These are phyloP conservation scores for Globisporangium middletonii DNA, from an alignment of 352 stramenopile genomes.

Conservation along the genomic window DNA sequence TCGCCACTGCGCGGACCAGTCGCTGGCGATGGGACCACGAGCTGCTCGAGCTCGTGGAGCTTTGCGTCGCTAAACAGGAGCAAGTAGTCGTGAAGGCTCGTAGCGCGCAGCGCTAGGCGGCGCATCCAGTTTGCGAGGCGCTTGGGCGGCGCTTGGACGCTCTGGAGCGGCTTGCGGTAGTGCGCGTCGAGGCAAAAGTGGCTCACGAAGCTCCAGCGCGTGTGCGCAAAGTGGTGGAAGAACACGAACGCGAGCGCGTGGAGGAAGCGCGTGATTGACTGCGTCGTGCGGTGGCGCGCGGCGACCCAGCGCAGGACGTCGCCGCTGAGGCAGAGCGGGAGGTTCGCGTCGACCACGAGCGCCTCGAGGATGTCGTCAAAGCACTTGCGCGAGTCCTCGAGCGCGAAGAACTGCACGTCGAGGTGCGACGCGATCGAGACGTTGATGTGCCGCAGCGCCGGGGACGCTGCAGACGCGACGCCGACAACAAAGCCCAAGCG, in stretches of 20 bases:
- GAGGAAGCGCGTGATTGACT: slow-evolving; percentile 60
- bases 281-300: slow-evolving; percentile 41
- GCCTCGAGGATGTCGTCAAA: slow-evolving; percentile 71
- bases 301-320: slow-evolving; percentile 43
- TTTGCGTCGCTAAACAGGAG: slow-evolving; percentile 30
- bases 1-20: slow-evolving; percentile 4
- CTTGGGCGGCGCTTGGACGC: slow-evolving; percentile 9
- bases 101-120: slow-evolving; percentile 3
- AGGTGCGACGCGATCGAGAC: slow-evolving; percentile 40
- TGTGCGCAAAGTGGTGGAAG: slow-evolving; percentile 51
- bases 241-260: slow-evolving; percentile 55
- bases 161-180: slow-evolving; percentile 17
- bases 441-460: slow-evolving; percentile 58
- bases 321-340: slow-evolving; percentile 49
- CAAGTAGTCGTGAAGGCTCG: slow-evolving; percentile 21
- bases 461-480: slow-evolving; percentile 59
- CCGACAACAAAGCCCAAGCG: slow-evolving; percentile 61
- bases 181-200: slow-evolving; percentile 29
- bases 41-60: slow-evolving; percentile 9
- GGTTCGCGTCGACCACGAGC: slow-evolving; percentile 55
- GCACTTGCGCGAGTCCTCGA: slow-evolving; percentile 72
- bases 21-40: slow-evolving; percentile 3
- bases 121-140: slow-evolving; percentile 18
- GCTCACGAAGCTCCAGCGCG: slow-evolving; percentile 58
- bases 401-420: slow-evolving; percentile 71